Evolutionary conservation across 805 yeast species (phyloP).

Genomic region (Sugiyamaella smithiae): DNA sequence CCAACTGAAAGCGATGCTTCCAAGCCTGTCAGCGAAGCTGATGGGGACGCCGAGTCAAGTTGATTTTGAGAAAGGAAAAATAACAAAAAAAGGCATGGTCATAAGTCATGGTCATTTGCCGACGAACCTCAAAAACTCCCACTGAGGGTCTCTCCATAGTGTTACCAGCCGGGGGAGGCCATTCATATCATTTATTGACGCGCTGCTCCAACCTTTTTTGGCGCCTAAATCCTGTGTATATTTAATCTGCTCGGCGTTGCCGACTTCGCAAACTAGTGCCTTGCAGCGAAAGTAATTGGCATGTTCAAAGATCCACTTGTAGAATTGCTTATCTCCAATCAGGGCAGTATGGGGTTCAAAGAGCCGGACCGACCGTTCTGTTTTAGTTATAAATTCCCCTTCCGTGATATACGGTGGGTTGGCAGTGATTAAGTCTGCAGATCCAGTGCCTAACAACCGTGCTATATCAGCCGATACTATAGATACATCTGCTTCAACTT

Average conservation of each 20-base stretch:
- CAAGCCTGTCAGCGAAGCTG: not conserved
- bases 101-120: no score
- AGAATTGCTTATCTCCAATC: conserved; percentile 75
- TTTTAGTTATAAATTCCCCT: conserved; percentile 42
- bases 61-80: no score
- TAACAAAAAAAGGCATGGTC: no score
- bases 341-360: conserved; percentile 80
- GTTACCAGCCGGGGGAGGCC: conserved; percentile 27
- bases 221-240: conserved; percentile 34
- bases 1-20: not conserved
- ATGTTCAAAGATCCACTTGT: conserved; percentile 49
- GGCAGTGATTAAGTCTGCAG: conserved; percentile 58
- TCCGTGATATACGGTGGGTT: conserved; percentile 87
- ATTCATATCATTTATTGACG: conserved; percentile 49
- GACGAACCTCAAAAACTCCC: conserved; percentile 18
- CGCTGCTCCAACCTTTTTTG: conserved; percentile 47
- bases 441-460: not conserved
- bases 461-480: conserved; percentile 8
- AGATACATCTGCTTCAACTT: conserved; percentile 15
- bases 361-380: conserved; percentile 60
- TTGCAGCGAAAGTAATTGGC: conserved; percentile 44
- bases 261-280: conserved; percentile 77
- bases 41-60: not conserved
- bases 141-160: conserved; percentile 19
- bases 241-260: conserved; percentile 55